Percentiles rank a stretch among this genome's conserved stretches.
Conservation (phyloP, 2,329 filamentous ascomycete genomes). For the Leptoxyphium fumago region DNA sequence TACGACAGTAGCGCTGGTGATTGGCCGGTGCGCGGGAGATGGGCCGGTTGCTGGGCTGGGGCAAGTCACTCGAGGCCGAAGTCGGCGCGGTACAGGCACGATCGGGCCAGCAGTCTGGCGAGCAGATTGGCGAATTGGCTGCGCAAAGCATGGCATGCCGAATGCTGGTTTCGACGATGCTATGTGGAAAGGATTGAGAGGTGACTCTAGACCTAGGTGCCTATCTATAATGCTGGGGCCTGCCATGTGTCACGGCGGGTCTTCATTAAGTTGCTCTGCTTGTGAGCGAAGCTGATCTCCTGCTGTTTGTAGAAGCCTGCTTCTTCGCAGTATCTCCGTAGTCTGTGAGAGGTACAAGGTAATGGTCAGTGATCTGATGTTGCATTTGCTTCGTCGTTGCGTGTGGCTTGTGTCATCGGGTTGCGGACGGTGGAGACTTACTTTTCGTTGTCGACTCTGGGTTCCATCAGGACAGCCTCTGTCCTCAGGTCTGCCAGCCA, state of each 20-base stretch:
- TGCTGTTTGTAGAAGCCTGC: conserved; percentile 75
- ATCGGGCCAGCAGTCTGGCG: no score
- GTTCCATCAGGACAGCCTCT: conserved; percentile 71
- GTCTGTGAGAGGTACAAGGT: conserved; percentile 28
- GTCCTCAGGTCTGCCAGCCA: conserved; percentile 67
- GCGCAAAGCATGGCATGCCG: no score
- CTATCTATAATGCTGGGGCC: conserved; percentile 34
- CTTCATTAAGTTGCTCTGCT: conserved; percentile 77
- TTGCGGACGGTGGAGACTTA: conserved; percentile 30
- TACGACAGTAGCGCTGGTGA: no score
- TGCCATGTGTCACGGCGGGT: conserved; percentile 69
- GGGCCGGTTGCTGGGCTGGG: no score
- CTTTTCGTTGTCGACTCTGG: conserved; percentile 81
- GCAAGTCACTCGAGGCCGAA: no score
- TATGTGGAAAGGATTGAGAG: background rate
- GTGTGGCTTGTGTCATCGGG: no score
- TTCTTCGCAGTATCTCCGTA: conserved; percentile 54
- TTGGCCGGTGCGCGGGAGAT: no score
- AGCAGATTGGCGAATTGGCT: no score
- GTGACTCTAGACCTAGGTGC: background rate
- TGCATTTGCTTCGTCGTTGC: no score
- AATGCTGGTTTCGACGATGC: background rate
- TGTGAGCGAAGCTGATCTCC: conserved; percentile 79
- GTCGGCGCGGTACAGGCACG: no score
- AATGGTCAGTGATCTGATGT: no score